These are phyloP conservation scores for Schizophyllum commune DNA, from an alignment of 1,284 basidiomycete genomes.

Conservation along the genomic window DNA sequence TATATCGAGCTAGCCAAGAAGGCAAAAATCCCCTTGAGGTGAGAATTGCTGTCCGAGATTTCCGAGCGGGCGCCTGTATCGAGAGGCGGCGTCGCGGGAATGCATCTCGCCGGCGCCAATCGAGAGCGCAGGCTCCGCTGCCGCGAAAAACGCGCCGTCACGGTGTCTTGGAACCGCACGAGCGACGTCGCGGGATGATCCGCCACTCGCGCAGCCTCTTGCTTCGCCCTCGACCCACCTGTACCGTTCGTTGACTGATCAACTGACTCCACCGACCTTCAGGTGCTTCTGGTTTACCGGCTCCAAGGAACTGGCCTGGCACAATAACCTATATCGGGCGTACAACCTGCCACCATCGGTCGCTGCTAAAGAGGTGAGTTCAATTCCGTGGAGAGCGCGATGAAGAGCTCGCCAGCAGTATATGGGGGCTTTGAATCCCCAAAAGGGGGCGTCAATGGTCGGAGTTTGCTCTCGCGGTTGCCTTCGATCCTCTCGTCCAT, in stretches of 20 bases:
- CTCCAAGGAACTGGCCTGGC: conserved; percentile 73
- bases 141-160: too few species aligned
- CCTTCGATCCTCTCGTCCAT: too few species aligned
- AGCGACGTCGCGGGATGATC: too few species aligned
- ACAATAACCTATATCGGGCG: conserved; percentile 85
- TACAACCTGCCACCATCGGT: conserved; percentile 44
- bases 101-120: too few species aligned
- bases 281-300: conserved; percentile 74
- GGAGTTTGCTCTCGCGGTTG: too few species aligned
- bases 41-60: not conserved
- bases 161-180: too few species aligned
- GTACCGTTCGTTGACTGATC: too few species aligned
- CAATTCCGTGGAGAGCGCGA: not conserved
- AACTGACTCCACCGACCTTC: not conserved
- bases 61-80: too few species aligned
- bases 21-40: conserved; percentile 52
- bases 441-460: not conserved
- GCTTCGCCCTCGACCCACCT: not conserved
- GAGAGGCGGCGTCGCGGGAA: too few species aligned
- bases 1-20: conserved; percentile 65
- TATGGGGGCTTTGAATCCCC: not conserved
- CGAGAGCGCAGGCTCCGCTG: too few species aligned
- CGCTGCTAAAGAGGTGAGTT: conserved; percentile 29
- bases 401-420: too few species aligned
- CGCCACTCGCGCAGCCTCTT: not conserved